A percentile compares a stretch with the other conserved stretches of the same genome.
phyloP scores from a whole-genome alignment of 768 basidiomycete species.

The Termitomyces sp. region DNA sequence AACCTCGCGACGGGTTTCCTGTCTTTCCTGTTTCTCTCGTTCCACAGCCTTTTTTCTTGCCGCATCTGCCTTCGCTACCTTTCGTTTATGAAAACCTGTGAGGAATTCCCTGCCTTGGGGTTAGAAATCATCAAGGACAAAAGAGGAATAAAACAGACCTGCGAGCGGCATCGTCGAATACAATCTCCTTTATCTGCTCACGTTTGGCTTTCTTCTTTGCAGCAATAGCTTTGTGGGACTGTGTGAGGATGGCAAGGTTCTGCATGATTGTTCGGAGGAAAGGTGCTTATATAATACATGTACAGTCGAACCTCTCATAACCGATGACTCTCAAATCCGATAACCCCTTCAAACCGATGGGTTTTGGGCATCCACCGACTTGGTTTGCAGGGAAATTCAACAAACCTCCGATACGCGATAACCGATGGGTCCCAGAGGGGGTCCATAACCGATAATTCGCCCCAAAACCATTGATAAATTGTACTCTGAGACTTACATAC shows the following conservation, averaged over 20 bases:
- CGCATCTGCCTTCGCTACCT: slow-evolving; percentile 77
- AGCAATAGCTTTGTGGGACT: slow-evolving; percentile 56
- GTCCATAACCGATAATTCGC: too few relatives aligned
- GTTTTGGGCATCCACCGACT: too few relatives aligned
- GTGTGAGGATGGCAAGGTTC: slow-evolving; percentile 52
- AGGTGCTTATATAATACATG: slow-evolving; percentile 12
- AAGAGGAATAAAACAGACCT: slow-evolving; percentile 37
- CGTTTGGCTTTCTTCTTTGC: slow-evolving; percentile 63
- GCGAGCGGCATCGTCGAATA: slow-evolving; percentile 85
- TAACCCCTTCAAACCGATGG: too few relatives aligned
- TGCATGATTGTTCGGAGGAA: slow-evolving; percentile 10
- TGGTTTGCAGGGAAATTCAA: too few relatives aligned
- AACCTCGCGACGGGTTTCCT: slow-evolving; percentile 78
- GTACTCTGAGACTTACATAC: too few relatives aligned
- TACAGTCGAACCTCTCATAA: too few relatives aligned
- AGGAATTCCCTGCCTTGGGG: slow-evolving; percentile 68
- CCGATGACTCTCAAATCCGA: too few relatives aligned
- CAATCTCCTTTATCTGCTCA: slow-evolving; percentile 69
- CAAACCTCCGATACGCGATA: too few relatives aligned
- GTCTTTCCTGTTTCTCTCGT: slow-evolving; percentile 70
- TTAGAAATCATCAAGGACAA: slow-evolving; percentile 2
- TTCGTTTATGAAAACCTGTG: slow-evolving; percentile 92
- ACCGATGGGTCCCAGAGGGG: too few relatives aligned
- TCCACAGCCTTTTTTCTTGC: slow-evolving; percentile 69
- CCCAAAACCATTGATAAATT: too few relatives aligned